Conservation (phyloP, 2,329 filamentous ascomycete genomes). For the Aureobasidium sp. region DNA sequence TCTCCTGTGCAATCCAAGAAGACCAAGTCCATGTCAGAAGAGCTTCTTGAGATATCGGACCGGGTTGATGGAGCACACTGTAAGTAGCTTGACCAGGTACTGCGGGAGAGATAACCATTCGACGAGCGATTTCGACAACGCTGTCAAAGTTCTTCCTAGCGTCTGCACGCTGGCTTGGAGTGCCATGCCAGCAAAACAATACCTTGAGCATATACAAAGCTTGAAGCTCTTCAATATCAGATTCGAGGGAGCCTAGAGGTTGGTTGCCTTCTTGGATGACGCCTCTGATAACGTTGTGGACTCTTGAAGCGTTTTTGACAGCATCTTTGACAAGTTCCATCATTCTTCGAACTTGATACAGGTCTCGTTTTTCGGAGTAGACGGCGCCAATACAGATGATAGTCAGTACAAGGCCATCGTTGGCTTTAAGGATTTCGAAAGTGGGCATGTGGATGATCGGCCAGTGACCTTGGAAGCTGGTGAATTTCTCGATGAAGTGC, state of each 20-base stretch:
- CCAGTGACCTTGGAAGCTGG: conserved; percentile 67
- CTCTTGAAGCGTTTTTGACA: conserved; percentile 49
- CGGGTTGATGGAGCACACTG: conserved; percentile 53
- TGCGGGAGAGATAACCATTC: conserved; percentile 51
- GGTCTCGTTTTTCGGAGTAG: conserved; percentile 58
- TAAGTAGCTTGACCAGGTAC: conserved; percentile 41
- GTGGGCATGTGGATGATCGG: conserved; percentile 65
- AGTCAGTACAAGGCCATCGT: conserved; percentile 59
- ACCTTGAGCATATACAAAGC: conserved; percentile 56
- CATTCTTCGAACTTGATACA: conserved; percentile 58
- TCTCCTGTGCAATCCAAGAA: conserved; percentile 65
- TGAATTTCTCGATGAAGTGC: conserved; percentile 64
- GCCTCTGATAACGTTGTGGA: conserved; percentile 41
- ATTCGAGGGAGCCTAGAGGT: conserved; percentile 32
- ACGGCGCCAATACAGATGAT: conserved; percentile 70
- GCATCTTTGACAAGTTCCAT: conserved; percentile 57
- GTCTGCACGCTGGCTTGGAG: conserved; percentile 55
- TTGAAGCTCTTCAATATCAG: conserved; percentile 58
- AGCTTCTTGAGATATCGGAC: conserved; percentile 42
- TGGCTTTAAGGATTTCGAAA: conserved; percentile 59
- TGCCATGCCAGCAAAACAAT: conserved; percentile 64
- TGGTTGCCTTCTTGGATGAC: conserved; percentile 36
- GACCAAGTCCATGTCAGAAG: conserved; percentile 56
- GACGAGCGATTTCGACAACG: conserved; percentile 52
- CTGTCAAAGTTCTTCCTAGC: conserved; percentile 54